Evolutionary conservation across 495 filamentous ascomycete genomes (phyloP).

Genomic region (Lasiosphaeriaceae sp.): DNA sequence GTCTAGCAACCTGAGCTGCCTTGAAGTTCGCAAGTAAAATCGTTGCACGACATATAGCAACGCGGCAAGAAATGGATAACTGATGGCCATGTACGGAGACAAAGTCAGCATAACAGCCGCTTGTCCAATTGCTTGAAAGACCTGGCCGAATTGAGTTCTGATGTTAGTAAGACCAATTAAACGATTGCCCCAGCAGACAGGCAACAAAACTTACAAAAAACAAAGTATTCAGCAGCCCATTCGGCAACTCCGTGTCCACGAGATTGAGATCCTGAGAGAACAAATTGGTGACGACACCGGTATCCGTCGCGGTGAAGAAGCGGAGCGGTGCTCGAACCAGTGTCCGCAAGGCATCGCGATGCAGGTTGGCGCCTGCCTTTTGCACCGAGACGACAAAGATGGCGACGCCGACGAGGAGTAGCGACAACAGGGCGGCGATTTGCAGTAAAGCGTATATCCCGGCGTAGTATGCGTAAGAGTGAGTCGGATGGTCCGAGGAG

Average conservation of each 20-base stretch:
- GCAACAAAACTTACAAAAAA: no score
- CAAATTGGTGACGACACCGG: slow-evolving; percentile 19
- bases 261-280: slow-evolving; percentile 33
- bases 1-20: no score
- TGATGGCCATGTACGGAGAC: background rate
- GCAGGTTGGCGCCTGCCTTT: slow-evolving; percentile 16
- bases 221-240: no score
- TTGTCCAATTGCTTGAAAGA: no score
- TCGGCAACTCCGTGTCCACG: slow-evolving; percentile 21
- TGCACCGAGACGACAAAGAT: slow-evolving; percentile 15
- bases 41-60: background rate
- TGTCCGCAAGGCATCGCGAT: slow-evolving; percentile 13
- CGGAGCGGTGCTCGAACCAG: slow-evolving; percentile 16
- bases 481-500: slow-evolving; percentile 2
- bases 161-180: no score
- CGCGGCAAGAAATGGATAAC: background rate
- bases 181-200: no score
- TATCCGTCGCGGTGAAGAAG: slow-evolving; percentile 21
- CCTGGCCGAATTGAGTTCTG: no score
- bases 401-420: slow-evolving; percentile 10
- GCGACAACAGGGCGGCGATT: slow-evolving; percentile 6
- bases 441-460: slow-evolving; percentile 24
- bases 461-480: slow-evolving; percentile 20
- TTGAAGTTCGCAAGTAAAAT: background rate
- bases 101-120: no score